phyloP scores from a whole-genome alignment of 495 filamentous ascomycete genomes.

The Thozetella sp. region DNA sequence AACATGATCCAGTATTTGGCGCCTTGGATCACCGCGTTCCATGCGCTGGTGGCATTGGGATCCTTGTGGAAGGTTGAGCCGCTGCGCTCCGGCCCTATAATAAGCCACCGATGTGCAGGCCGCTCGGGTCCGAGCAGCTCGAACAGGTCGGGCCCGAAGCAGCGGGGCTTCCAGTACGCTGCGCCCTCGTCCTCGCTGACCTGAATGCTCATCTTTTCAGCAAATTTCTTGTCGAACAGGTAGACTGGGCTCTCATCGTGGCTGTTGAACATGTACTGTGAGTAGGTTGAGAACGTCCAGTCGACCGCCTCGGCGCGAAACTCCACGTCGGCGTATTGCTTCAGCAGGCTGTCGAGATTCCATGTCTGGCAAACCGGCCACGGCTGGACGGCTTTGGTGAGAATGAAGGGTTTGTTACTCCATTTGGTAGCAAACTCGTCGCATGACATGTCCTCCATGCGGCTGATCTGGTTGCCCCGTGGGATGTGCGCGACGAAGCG shows the following conservation, averaged over 20 bases:
- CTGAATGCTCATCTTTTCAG: constrained; percentile 78
- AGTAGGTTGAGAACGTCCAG: constrained; percentile 81
- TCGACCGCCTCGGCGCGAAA: constrained; percentile 95
- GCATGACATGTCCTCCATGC: constrained; percentile 66
- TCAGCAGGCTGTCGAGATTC: constrained; percentile 65
- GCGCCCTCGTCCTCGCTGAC: constrained; percentile 57
- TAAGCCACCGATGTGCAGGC: constrained; percentile 91
- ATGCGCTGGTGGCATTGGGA: constrained; percentile 73
- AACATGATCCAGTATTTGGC: constrained; percentile 98
- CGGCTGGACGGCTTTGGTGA: constrained; percentile 78
- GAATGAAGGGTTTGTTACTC: constrained; percentile 84
- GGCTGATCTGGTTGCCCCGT: constrained; percentile 67
- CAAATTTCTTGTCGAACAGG: constrained; percentile 86
- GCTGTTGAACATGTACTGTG: constrained; percentile 81
- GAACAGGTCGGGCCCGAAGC: constrained; percentile 90
- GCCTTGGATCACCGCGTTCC: constrained; percentile 92
- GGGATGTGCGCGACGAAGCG: constrained; percentile 76
- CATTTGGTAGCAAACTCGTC: constrained; percentile 76
- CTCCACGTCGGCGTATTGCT: constrained; percentile 61
- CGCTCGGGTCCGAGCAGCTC: constrained; percentile 76
- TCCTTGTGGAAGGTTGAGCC: constrained; percentile 96
- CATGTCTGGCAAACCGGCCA: constrained; percentile 84
- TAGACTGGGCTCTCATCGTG: constrained; percentile 90
- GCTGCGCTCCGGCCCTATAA: constrained; percentile 85
- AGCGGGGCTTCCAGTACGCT: constrained; percentile 81